Conservation (phyloP, 345 rosid genomes). For the Angophora floribunda region DNA sequence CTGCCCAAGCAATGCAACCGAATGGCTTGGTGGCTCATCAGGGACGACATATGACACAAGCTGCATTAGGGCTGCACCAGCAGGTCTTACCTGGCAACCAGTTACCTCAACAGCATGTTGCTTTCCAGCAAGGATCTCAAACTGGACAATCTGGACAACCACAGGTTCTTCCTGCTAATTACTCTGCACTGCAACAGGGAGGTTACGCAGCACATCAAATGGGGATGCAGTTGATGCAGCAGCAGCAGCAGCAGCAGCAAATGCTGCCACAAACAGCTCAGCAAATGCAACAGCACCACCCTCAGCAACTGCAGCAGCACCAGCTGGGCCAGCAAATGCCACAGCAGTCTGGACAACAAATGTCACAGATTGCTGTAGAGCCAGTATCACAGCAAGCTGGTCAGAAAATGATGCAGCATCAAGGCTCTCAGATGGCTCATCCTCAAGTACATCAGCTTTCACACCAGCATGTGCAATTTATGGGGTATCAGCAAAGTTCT, state of each 20-base stretch:
- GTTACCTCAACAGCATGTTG: constrained; percentile 31
- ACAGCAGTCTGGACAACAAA: constrained; percentile 33
- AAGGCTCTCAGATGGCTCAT: constrained; percentile 26
- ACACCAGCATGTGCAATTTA: constrained; percentile 47
- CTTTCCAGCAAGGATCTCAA: constrained; percentile 15
- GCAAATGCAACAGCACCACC: constrained; percentile 41
- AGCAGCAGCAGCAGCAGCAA: constrained; percentile 27
- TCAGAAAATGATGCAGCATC: constrained; percentile 29
- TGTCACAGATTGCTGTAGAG: constrained; percentile 35
- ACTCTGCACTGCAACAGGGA: constrained; percentile 40
- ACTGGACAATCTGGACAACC: constrained; percentile 8
- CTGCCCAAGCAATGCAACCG: constrained; percentile 27
- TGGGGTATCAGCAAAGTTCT: constrained; percentile 46
- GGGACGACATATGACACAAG: constrained; percentile 20
- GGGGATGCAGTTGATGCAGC: constrained; percentile 60
- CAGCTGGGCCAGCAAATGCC: constrained; percentile 32
- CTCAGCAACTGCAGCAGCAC: constrained; percentile 32
- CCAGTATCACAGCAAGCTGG: constrained; percentile 38
- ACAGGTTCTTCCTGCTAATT: constrained; percentile 28
- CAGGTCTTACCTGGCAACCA: constrained; percentile 39
- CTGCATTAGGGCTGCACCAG: constrained; percentile 11
- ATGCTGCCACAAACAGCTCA: constrained; percentile 34
- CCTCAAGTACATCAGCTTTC: constrained; percentile 46
- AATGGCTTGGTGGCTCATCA: constrained; percentile 31
- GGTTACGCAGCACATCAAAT: constrained; percentile 34